Conservation (phyloP, 805 yeast species). For the Maudiozyma serrabonitensis region DNA sequence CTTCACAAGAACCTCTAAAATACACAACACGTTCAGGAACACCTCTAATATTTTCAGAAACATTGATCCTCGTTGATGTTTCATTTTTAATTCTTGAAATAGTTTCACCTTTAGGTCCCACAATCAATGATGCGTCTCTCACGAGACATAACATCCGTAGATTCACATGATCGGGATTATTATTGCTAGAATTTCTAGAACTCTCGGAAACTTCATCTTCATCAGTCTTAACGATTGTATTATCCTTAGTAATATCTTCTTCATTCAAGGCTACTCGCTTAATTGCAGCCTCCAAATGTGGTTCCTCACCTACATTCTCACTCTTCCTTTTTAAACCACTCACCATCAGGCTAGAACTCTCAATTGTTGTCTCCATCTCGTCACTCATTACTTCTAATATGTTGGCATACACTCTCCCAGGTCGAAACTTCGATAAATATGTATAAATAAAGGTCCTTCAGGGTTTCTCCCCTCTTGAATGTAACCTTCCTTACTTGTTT, state of each 20-base stretch:
- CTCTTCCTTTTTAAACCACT: conserved; percentile 53
- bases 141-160: conserved; percentile 68
- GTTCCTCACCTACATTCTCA: conserved; percentile 40
- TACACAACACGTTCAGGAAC: conserved; percentile 67
- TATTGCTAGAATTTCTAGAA: background rate
- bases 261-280: conserved; percentile 66
- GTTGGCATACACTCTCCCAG: background rate
- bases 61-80: conserved; percentile 57
- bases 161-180: conserved; percentile 40
- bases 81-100: conserved; percentile 54
- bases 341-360: conserved; percentile 6
- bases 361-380: conserved; percentile 3
- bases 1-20: conserved; percentile 65
- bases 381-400: background rate
- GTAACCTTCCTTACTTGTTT: no score
- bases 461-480: no score
- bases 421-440: background rate
- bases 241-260: conserved; percentile 27
- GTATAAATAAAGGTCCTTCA: no score
- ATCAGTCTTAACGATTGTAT: conserved; percentile 18
- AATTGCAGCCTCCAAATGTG: conserved; percentile 38
- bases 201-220: background rate
- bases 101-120: conserved; percentile 74
- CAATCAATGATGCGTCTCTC: conserved; percentile 64
- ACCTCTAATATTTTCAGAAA: conserved; percentile 62